phyloP scores from a whole-genome alignment of 2,329 filamentous ascomycete species.

The Talaromyces sp. region DNA sequence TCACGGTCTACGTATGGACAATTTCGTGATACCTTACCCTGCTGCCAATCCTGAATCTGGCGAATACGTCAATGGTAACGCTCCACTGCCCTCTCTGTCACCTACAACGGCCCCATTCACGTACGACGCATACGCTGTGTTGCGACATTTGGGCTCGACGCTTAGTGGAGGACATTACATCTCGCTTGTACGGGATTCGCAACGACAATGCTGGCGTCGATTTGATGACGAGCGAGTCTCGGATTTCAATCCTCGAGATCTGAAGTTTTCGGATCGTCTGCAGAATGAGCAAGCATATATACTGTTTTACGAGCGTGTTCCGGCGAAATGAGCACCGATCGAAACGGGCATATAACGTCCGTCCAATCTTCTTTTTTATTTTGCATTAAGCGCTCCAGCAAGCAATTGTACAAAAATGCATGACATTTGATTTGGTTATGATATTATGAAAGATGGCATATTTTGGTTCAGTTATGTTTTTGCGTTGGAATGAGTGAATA shows the following conservation, averaged over 20 bases:
- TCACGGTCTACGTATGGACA: conserved; percentile 59
- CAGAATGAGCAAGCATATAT: conserved; percentile 62
- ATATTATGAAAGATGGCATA: not conserved
- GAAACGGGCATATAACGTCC: not conserved
- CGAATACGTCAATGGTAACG: conserved; percentile 41
- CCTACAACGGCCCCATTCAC: conserved; percentile 53
- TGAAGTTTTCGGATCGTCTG: conserved; percentile 46
- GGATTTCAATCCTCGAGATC: conserved; percentile 54
- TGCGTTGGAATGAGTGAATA: not conserved
- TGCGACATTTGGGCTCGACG: conserved; percentile 66
- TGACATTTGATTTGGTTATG: conserved; percentile 1
- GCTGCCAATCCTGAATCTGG: conserved; percentile 20
- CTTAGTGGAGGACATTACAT: conserved; percentile 76
- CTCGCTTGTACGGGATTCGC: conserved; percentile 59
- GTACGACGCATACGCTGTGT: conserved; percentile 83
- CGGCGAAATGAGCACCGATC: conserved; percentile 32
- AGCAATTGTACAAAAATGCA: conserved; percentile 8
- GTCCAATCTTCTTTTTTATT: not conserved
- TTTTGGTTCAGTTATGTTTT: not conserved
- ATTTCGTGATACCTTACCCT: conserved; percentile 53
- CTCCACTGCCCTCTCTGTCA: conserved; percentile 48
- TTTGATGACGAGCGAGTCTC: conserved; percentile 55
- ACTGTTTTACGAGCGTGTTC: conserved; percentile 56
- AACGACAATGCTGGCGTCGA: conserved; percentile 54
- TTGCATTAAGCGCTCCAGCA: conserved; percentile 7